Evolutionary conservation across 768 basidiomycete genomes (phyloP), one percentile per base, ranked within the genome.

Genomic region (Serendipita sp.): DNA sequence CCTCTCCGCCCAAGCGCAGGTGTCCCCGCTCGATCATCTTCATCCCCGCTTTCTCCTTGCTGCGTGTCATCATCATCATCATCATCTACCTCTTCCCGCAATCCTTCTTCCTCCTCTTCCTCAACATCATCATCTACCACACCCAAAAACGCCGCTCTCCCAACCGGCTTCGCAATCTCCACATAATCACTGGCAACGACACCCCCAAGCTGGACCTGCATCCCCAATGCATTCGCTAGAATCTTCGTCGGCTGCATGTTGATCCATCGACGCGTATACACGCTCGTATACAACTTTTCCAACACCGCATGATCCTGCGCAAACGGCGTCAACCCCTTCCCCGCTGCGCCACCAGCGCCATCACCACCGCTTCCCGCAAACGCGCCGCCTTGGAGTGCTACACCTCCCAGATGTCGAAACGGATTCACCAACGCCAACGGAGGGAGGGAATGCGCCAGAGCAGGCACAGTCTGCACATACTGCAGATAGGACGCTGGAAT

Each of bases 241-340:
- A 58, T 58, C 17, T 26, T 28, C 17, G 53, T 58, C 17, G 53
- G 53, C 13, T 9, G 17, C 22, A 28, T 26, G 24, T 58, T 58
- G 30, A 58, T 58, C 53, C 53, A 58, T 31, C 53, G 20, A 22
- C 31, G 22, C 11, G 53, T 24, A 33, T 28, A 58, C 53, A 58
- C 53, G 53, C 24, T 33, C 22, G 22, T 58, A 31, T 58, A 58
- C 24, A 58, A 33, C 31, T 58, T 26, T n/a, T 58, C 53, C 24
- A 58, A 33, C 31, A 58, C 53, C 16, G 53, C 53, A 58, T 58
- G 22, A n/a, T 58, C 53, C 31, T 58, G 53, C n/a, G 53, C 53
- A 58, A 58, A 58, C 1, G 53, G 53, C 2, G 24, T 26, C 1
- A 33, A 9, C 3, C 31, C 53, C 26, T 28, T 28, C 9, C 45